Conservation (phyloP, 1,284 basidiomycete species). For the Coniferiporia sulphurascens region DNA sequence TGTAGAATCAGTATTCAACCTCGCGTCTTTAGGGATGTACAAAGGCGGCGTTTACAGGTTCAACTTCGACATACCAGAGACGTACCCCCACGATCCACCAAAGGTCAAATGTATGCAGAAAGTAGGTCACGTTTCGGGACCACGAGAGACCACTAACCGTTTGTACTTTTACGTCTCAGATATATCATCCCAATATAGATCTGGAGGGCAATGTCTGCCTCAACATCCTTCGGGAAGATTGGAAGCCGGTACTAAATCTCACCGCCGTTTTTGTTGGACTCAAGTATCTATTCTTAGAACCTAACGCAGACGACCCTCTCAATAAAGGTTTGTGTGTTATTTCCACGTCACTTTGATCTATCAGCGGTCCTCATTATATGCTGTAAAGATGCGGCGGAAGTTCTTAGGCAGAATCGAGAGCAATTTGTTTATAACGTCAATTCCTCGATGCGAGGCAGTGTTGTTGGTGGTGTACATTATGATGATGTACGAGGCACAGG, state of each 20-base stretch:
- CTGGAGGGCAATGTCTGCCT: slow-evolving; percentile 95
- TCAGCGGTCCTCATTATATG: slow-evolving; percentile 6
- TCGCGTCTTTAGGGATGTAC: slow-evolving; percentile 79
- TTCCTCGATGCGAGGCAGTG: slow-evolving; percentile 74
- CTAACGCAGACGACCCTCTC: slow-evolving; percentile 96
- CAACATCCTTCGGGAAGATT: slow-evolving; percentile 98
- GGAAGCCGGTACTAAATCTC: slow-evolving; percentile 98
- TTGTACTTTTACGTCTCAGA: slow-evolving; percentile 44
- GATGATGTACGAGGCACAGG: slow-evolving; percentile 53
- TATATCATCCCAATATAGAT: slow-evolving; percentile 99
- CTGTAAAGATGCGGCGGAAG: slow-evolving; percentile 84
- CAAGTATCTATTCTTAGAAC: slow-evolving; percentile 97
- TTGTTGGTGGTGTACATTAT: slow-evolving; percentile 73
- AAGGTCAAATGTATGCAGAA: slow-evolving; percentile 98
- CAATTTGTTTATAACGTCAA: slow-evolving; percentile 81
- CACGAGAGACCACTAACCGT: background rate
- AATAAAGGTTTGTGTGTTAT: slow-evolving; percentile 79
- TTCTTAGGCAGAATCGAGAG: slow-evolving; percentile 81
- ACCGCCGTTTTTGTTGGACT: slow-evolving; percentile 97
- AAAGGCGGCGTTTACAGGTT: slow-evolving; percentile 92
- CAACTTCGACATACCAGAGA: slow-evolving; percentile 93
- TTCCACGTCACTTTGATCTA: slow-evolving; percentile 1
- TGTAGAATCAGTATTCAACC: slow-evolving; percentile 5
- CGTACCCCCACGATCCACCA: slow-evolving; percentile 98
- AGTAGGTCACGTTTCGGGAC: slow-evolving; percentile 41